Evolutionary conservation across 768 basidiomycete genomes (phyloP).

Genomic region (Leccinum variicolor): DNA sequence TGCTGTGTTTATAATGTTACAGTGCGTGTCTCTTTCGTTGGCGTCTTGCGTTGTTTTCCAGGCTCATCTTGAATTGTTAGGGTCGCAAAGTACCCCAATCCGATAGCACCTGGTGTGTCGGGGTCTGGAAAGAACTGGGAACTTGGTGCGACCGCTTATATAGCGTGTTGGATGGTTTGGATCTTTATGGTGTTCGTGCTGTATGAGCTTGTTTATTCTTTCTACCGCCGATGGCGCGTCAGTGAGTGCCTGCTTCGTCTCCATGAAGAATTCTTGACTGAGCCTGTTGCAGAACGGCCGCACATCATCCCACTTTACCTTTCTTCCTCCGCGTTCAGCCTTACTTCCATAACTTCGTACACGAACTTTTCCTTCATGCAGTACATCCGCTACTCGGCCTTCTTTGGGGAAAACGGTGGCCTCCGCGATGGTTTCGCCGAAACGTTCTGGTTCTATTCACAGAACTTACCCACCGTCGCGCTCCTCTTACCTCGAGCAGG

Average conservation of each 20-base stretch:
- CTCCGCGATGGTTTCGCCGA: conserved; percentile 69
- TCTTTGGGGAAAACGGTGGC: conserved; percentile 48
- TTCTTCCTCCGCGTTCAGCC: conserved; percentile 73
- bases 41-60: neutral
- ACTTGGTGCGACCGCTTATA: conserved; percentile 77
- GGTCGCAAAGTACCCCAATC: conserved; percentile 72
- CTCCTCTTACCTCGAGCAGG: conserved; percentile 84
- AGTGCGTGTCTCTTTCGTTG: conserved; percentile 51
- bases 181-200: conserved; percentile 67
- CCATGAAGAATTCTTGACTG: conserved; percentile 8
- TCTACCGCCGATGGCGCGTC: conserved; percentile 71
- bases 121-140: conserved; percentile 79
- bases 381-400: conserved; percentile 72
- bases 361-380: conserved; percentile 82
- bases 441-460: conserved; percentile 78
- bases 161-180: conserved; percentile 77
- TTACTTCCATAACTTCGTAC: conserved; percentile 76
- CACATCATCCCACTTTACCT: conserved; percentile 80
- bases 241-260: conserved; percentile 50
- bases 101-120: conserved; percentile 63
- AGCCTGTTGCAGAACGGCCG: conserved; percentile 62
- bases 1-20: conserved; percentile 74
- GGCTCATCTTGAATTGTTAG: conserved; percentile 36
- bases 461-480: conserved; percentile 78
- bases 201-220: conserved; percentile 77